Base-by-base conservation (phyloP, 768 basidiomycete genomes). In the Megacollybia marginata region DNA sequence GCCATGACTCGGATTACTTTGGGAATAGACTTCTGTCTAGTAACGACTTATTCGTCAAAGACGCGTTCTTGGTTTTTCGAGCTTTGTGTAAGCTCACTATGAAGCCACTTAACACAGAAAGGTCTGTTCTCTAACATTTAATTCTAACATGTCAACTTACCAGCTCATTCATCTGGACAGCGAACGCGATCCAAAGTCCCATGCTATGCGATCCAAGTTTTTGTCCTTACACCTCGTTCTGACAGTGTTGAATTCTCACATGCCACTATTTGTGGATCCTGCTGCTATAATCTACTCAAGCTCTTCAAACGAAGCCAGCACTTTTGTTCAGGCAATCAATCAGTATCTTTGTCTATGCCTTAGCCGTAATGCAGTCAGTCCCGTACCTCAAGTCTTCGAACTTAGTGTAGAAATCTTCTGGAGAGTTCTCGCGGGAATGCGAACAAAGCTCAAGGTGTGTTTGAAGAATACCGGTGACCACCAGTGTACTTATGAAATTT, bases 351-450 rank as follows among this genome's bases (percentile, higher is more conserved):
- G 94, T 62, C 68, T 96, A 50, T 86, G 85, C 55, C 67, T 99
- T 57, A 96, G 92, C 57, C 79, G 96, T 48, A 99, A 98, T 62
- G 94, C 94, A 44, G 89, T 97, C 53, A 92, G 90, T 64, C 83
- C 93, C 2, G 92, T 98, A 7, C 86, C 88, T 2, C 94, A 95
- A 65, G 94, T 99, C 12, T 99, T 99, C 65, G 96, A 99, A 63
- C 83, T 93, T 47, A 92, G 92, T 59, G 94, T 97, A 45, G 96
- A 98, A 69, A 96, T 98, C 52, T 98, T 98, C 68, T 97, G 95
- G 92, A 80, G 91, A 57, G 88, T 96, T 45, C 65, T 98, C n/a
- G 82, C 87, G 42, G 89, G 92, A 10, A 85, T 99, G 82, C 81
- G 96, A 28, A 91, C 90, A 15, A 95, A 91, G 70, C 79, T 99